These are phyloP conservation scores for Sarocladiaceae sp. DNA, from an alignment of 2,329 filamentous ascomycete species.

Conservation along the genomic window DNA sequence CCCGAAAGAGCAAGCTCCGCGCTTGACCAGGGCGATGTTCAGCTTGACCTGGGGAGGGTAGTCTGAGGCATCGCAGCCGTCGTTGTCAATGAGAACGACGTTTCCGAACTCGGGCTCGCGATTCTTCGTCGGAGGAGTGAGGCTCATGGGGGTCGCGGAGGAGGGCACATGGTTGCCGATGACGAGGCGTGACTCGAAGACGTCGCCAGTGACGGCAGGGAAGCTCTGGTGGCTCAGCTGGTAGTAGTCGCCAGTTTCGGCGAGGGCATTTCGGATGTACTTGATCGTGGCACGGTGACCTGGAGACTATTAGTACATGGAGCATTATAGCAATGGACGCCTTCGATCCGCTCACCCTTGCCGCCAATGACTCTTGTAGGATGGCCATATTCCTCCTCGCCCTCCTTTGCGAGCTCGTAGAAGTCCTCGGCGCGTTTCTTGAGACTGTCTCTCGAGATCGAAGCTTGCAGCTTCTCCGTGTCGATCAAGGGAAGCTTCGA, in stretches of 20 bases:
- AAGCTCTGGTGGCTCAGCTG: slow-evolving; percentile 57
- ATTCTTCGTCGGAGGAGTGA: slow-evolving; percentile 59
- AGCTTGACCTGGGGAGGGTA: slow-evolving; percentile 53
- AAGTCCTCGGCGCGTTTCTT: slow-evolving; percentile 54
- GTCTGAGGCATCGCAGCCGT: slow-evolving; percentile 59
- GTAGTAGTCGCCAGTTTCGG: slow-evolving; percentile 54
- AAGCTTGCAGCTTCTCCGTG: slow-evolving; percentile 48
- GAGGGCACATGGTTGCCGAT: slow-evolving; percentile 45
- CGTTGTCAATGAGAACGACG: slow-evolving; percentile 52
- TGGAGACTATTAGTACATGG: slow-evolving; percentile 18
- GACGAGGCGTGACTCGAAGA: slow-evolving; percentile 52
- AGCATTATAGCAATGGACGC: neutral
- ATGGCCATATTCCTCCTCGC: slow-evolving; percentile 55
- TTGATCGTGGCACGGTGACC: slow-evolving; percentile 59
- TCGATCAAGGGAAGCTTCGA: slow-evolving; percentile 36
- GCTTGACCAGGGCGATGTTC: slow-evolving; percentile 63
- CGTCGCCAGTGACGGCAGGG: slow-evolving; percentile 52
- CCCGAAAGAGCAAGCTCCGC: slow-evolving; percentile 66
- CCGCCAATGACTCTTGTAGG: slow-evolving; percentile 68
- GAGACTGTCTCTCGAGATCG: slow-evolving; percentile 50
- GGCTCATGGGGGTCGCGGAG: slow-evolving; percentile 50
- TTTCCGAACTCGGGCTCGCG: slow-evolving; percentile 53
- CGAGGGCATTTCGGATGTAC: slow-evolving; percentile 53
- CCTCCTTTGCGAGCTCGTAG: slow-evolving; percentile 54
- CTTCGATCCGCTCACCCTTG: slow-evolving; percentile 39